Conservation (phyloP, 306 rosid genomes). For the Delonix regia region DNA sequence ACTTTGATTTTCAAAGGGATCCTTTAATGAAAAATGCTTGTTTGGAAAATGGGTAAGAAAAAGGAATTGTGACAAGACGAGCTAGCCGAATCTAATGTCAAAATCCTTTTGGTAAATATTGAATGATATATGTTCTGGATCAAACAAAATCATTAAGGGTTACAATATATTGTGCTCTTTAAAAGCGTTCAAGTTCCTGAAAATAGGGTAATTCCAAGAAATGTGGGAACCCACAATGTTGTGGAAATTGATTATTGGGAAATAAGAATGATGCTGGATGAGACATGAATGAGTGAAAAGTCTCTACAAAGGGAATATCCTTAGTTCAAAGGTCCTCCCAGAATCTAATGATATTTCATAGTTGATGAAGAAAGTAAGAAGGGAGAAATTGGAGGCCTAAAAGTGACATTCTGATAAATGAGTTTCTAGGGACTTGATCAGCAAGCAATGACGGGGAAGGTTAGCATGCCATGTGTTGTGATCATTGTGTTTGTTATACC, state of each 20-base stretch:
- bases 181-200: background rate
- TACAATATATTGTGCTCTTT: background rate
- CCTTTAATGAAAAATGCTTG: background rate
- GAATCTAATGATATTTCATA: background rate
- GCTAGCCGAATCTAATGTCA: background rate
- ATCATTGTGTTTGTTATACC: background rate
- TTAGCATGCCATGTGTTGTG: background rate
- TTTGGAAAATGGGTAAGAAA: background rate
- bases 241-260: background rate
- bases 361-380: background rate
- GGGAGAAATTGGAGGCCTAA: background rate
- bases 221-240: background rate
- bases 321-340: background rate
- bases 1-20: background rate
- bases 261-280: background rate
- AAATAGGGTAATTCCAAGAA: background rate
- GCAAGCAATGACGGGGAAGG: background rate
- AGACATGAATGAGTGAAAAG: background rate
- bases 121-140: background rate
- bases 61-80: background rate
- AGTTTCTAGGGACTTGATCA: background rate
- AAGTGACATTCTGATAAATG: background rate
- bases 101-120: background rate
- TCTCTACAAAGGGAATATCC: background rate
- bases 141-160: background rate